Conservation (phyloP, 768 basidiomycete species). For the Suillus hirtellus region DNA sequence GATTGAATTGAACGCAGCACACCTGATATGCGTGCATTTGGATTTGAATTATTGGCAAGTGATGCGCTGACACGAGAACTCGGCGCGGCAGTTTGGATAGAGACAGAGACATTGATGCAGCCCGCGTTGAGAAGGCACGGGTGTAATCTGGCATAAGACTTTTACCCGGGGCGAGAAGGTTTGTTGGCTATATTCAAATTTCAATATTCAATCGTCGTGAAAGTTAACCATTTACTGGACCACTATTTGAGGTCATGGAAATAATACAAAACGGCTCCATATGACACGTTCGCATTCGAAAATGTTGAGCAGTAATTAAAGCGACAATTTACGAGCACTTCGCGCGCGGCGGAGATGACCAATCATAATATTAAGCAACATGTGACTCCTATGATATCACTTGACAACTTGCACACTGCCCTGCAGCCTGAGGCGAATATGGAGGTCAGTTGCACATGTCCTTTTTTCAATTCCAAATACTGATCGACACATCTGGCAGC, state of each 20-base stretch:
- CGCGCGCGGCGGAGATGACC: neutral
- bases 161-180: neutral
- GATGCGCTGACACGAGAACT: neutral
- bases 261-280: neutral
- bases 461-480: neutral
- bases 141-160: neutral
- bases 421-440: neutral
- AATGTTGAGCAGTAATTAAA: too few species aligned
- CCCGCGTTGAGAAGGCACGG: neutral
- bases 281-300: neutral
- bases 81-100: neutral
- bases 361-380: neutral
- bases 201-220: neutral
- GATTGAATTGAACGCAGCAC: neutral
- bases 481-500: neutral
- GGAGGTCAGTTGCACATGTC: conserved; percentile 7
- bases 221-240: neutral
- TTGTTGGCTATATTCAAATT: too few species aligned
- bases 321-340: too few species aligned
- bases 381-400: too few species aligned
- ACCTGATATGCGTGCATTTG: neutral
- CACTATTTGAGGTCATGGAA: neutral
- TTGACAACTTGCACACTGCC: too few species aligned
- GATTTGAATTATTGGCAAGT: neutral
- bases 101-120: too few species aligned